Conservation (phyloP, 371 early-diverging fungal species). For the Chytridium lagenaria region DNA sequence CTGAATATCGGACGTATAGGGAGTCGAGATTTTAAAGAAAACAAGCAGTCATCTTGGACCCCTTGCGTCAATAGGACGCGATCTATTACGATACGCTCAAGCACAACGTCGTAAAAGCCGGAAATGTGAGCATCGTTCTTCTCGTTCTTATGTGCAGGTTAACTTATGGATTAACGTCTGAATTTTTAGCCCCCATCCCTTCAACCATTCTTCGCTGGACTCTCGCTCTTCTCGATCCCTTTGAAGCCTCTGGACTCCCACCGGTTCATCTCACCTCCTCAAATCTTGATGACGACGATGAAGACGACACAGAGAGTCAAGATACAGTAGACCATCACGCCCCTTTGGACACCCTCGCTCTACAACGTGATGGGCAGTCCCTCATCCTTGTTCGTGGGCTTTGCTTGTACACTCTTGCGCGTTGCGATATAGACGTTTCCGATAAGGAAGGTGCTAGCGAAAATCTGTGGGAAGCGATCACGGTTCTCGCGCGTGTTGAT, state of each 20-base stretch:
- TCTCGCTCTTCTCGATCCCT: neutral
- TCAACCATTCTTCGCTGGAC: conserved; percentile 1
- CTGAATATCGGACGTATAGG: too few species aligned
- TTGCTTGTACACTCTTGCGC: neutral
- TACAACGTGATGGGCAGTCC: neutral
- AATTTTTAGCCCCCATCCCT: neutral
- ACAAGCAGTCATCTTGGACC: neutral
- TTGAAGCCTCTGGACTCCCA: too few species aligned
- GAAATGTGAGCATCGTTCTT: neutral
- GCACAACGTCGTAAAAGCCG: neutral
- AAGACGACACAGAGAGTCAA: neutral
- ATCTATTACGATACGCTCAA: neutral
- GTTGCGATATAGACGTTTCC: neutral
- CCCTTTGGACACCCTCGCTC: too few species aligned
- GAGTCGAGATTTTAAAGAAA: neutral
- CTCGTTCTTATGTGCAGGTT: neutral
- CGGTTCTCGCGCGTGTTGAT: neutral
- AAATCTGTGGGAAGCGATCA: neutral
- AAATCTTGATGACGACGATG: neutral
- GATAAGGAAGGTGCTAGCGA: neutral
- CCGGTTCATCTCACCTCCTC: too few species aligned
- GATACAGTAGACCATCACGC: too few species aligned
- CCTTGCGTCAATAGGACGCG: neutral
- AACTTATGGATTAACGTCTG: neutral
- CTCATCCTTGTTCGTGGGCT: neutral